A percentile compares a stretch with the other conserved stretches of the same genome.
phyloP scores from a whole-genome alignment of 225 moss, liverwort and hornwort genomes.

The Takakia lepidozioides region DNA sequence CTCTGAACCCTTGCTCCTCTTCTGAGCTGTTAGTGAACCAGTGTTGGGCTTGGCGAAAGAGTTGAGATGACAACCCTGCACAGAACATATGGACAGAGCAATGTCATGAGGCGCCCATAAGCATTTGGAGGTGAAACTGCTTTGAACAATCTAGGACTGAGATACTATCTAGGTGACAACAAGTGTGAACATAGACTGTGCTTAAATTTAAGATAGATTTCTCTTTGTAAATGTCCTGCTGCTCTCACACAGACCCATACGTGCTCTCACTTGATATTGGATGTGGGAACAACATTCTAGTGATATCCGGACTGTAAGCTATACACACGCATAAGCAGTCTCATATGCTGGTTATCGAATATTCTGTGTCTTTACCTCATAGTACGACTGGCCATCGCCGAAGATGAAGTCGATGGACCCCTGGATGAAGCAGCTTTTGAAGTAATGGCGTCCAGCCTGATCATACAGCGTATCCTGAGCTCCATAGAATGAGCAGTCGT shows the following conservation, averaged over 20 bases:
- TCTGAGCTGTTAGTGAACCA: conserved; percentile 60
- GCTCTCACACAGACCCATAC: no score
- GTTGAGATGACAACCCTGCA: conserved; percentile 35
- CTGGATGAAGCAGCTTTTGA: conserved; percentile 45
- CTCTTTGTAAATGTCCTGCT: no score
- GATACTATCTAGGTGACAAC: no score
- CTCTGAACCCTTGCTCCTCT: conserved; percentile 36
- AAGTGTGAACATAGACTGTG: no score
- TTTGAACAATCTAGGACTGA: no score
- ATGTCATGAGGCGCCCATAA: no score
- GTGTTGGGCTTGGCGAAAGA: conserved; percentile 7
- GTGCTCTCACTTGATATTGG: background rate
- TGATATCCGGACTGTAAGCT: no score
- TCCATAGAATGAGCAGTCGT: conserved; percentile 43
- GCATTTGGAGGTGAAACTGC: no score
- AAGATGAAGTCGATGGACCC: conserved; percentile 82
- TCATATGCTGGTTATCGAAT: no score
- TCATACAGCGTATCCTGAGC: conserved; percentile 79
- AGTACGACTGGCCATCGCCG: conserved; percentile 55
- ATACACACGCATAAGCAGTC: background rate
- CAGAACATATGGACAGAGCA: background rate
- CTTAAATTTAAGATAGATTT: no score
- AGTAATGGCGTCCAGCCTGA: conserved; percentile 66
- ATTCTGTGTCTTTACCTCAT: no score
- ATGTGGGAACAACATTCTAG: no score